A percentile compares a stretch with the other conserved stretches of the same genome.
Evolutionary conservation across 331 rosid genomes (phyloP).

Genomic region (Prunus yedoensis): DNA sequence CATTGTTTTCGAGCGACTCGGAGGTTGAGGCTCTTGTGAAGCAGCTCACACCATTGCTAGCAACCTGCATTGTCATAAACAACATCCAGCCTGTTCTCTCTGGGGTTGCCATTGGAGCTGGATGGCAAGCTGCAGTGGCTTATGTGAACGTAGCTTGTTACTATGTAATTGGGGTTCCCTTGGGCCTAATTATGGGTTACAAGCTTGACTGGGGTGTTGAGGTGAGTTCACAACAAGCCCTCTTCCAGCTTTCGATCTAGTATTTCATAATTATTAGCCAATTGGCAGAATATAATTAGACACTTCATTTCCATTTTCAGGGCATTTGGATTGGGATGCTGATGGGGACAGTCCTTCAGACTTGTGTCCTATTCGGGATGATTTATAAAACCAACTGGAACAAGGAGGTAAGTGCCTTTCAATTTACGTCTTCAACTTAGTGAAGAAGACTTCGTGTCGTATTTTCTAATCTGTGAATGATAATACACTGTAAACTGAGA

Average conservation of each 20-base stretch:
- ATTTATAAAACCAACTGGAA: slow-evolving; percentile 63
- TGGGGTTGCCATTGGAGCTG: slow-evolving; percentile 84
- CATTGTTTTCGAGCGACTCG: slow-evolving; percentile 46
- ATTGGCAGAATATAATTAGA: neutral
- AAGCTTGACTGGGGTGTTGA: slow-evolving; percentile 43
- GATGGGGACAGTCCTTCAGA: slow-evolving; percentile 60
- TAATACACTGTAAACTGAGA: neutral
- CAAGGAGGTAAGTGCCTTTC: slow-evolving; percentile 43
- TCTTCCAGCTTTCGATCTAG: neutral
- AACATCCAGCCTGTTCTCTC: slow-evolving; percentile 79
- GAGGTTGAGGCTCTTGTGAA: slow-evolving; percentile 44
- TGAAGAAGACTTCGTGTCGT: too few relatives aligned
- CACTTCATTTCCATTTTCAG: slow-evolving; percentile 24
- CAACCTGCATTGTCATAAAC: slow-evolving; percentile 62
- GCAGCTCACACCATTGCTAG: slow-evolving; percentile 68
- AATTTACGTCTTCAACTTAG: neutral
- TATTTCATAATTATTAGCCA: neutral
- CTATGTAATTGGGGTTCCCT: slow-evolving; percentile 66
- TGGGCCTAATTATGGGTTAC: slow-evolving; percentile 63
- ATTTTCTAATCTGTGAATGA: neutral
- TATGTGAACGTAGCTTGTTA: slow-evolving; percentile 65
- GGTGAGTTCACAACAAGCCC: slow-evolving; percentile 24
- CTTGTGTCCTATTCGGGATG: slow-evolving; percentile 47
- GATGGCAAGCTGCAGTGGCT: slow-evolving; percentile 73
- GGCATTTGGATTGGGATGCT: slow-evolving; percentile 83